Conservation (phyloP, 805 yeast species). For the Saccharomycopsis fodiens region DNA sequence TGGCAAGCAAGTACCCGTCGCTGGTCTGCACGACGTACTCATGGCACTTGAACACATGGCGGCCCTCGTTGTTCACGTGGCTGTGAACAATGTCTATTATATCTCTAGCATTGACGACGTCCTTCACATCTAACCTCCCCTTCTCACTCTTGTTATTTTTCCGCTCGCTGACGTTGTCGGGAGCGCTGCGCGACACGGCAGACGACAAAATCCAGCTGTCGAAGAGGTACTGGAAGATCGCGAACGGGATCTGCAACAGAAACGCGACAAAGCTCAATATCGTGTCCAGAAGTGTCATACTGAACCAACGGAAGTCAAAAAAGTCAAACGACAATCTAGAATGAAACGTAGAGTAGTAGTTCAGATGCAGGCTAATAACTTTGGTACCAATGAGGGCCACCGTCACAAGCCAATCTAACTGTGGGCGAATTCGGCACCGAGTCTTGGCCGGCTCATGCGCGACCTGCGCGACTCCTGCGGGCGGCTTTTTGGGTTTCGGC, state of each 20-base stretch:
- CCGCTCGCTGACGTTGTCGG: slow-evolving; percentile 23
- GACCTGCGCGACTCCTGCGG: too few relatives aligned
- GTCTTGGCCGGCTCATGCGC: too few relatives aligned
- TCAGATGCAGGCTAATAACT: too few relatives aligned
- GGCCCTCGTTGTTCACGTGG: slow-evolving; percentile 30
- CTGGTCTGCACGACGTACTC: slow-evolving; percentile 60
- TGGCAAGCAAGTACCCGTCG: slow-evolving; percentile 62
- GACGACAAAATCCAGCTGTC: slow-evolving; percentile 31
- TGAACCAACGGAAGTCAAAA: too few relatives aligned
- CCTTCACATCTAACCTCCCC: slow-evolving; percentile 7
- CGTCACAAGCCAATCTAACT: too few relatives aligned
- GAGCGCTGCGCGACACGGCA: slow-evolving; percentile 38
- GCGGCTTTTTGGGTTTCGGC: too few relatives aligned
- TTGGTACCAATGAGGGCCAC: too few relatives aligned
- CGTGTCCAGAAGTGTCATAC: slow-evolving; percentile 27
- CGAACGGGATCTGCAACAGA: slow-evolving; percentile 9
- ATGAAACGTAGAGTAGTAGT: too few relatives aligned
- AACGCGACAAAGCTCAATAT: slow-evolving; percentile 18
- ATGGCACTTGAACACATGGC: slow-evolving; percentile 45
- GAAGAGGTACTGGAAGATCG: slow-evolving; percentile 7
- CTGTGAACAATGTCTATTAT: slow-evolving; percentile 48
- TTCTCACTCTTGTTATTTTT: not conserved
- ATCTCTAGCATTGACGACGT: slow-evolving; percentile 24
- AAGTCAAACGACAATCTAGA: too few relatives aligned
- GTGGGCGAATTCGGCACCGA: too few relatives aligned